Base-by-base conservation (phyloP, 768 basidiomycete species). In the Tubosaeta sp. region DNA sequence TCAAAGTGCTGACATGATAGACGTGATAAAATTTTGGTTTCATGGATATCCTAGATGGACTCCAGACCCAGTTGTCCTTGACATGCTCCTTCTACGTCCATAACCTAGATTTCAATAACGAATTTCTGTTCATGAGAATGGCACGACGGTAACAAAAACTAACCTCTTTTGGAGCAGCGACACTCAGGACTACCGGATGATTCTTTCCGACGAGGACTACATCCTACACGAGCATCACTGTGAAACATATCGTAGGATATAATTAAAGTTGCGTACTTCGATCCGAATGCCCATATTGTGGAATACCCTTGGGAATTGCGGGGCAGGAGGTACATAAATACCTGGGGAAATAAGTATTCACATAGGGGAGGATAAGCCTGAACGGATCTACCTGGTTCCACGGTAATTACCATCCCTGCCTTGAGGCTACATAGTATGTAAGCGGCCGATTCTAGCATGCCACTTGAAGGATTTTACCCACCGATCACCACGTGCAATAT, bases 261-360 rank as follows among this genome's bases (percentile, higher is more conserved):
- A 19, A 34, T 14, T 8, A 32, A 13, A 3, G 21, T 32, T 27
- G 53, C 56, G 35, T 50, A 86, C 89, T 77, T 95, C 95, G 60
- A 99, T 92, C 41, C 95, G 83, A 52, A 98, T 85, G 7, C 90
- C 93, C 25, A 96, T 79, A 56, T 92, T 87, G 59, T 95, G 94
- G 69, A 93, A 98, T 46, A 81, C 80, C 56, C 80, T 86, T 3
- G 95, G 96, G 67, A 90, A 97, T 40, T 81, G 73, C 3, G 83
- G 62, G 7, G 79, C 76, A 1, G 86, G 82, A 3, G 95, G 96
- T 34, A 99, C 90, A 63, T 96, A 97, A 29, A 95, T 78, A 1
- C 90, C 93, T 79, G 62, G 53, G 44, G 42, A 48, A 41, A 49
- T 34, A 50, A 44, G 38, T 40, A 39, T 56, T 24, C 51, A 39